phyloP scores from a whole-genome alignment of 257 asterid species.

The Solanum piurae region DNA sequence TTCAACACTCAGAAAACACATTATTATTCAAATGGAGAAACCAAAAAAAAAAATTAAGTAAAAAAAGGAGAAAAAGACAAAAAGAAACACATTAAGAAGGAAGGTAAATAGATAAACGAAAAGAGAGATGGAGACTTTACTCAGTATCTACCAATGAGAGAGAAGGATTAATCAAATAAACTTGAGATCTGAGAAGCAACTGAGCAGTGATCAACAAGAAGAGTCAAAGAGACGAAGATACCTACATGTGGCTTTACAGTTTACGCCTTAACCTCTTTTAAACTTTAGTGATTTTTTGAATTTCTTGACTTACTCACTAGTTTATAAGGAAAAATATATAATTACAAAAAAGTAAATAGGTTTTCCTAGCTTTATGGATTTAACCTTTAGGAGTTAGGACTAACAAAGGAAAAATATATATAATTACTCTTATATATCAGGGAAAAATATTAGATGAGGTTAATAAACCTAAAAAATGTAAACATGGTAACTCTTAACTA shows the following conservation, averaged over 20 bases:
- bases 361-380: not conserved
- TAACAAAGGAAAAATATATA: not conserved
- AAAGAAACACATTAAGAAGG: too few species aligned
- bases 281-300: not conserved
- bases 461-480: too few species aligned
- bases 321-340: not conserved
- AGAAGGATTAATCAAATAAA: too few species aligned
- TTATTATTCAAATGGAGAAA: too few species aligned
- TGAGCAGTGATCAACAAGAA: not conserved
- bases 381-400: not conserved
- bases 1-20: too few species aligned
- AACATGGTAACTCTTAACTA: not conserved
- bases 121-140: too few species aligned
- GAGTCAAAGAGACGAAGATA: not conserved
- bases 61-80: too few species aligned
- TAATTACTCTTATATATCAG: not conserved
- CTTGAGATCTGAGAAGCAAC: not conserved
- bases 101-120: too few species aligned
- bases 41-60: too few species aligned
- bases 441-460: not conserved
- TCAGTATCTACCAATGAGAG: too few species aligned
- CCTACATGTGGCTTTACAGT: not conserved
- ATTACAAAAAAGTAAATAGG: not conserved
- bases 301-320: not conserved
- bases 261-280: not conserved